Evolutionary conservation across 768 basidiomycete genomes (phyloP), one percentile per base, ranked within the genome.

Genomic region (Leucosporidium creatinivorum): DNA sequence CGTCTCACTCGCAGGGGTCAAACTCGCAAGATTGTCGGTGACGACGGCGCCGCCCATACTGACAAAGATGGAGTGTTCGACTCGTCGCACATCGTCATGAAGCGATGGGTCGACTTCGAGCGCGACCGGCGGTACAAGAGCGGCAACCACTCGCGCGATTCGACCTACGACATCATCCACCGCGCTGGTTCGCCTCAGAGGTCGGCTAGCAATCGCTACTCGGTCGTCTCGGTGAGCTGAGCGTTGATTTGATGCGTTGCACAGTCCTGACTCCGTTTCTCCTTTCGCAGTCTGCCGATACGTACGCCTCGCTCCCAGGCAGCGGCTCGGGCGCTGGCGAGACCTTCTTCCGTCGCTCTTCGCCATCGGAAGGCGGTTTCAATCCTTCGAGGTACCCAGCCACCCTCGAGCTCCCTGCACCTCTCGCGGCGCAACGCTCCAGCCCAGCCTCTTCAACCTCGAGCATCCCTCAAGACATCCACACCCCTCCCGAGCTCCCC

Each of bases 1-100:
- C 8, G 15, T 17, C 18, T 58, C 33, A 91, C 80, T 91, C 89
- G 28, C 93, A 58, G 92, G 91, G 96, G 96, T 80, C 88, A 93
- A 80, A 98, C 96, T 47, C 84, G 96, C 69, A 87, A 85, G 79
- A 80, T 84, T 61, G 82, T 84, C 36, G 92, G 92, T 13, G 89
- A 88, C 75, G 85, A 84, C 73, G 85, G 82, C 52, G 66, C 58
- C 0, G 79, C 83, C 65, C 89, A 91, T 74, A 89, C 89, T 17
- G 93, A 92, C 77, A 99, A 98, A 81, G 91, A 94, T 69, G 96
- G 96, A 77, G 89, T 89, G 77, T 99, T 99, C 75, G 94, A 99
- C 80, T 94, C 93, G 33, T 84, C 86, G 55, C 87, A 93, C 79
- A 98, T 99, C 73, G 89, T 94, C 47, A 97, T 98, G 96, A 98